Percentiles rank a stretch among this genome's conserved stretches.
Evolutionary conservation across 2,329 filamentous ascomycete species (phyloP).

Genomic region (Aspergillus phoenicis): DNA sequence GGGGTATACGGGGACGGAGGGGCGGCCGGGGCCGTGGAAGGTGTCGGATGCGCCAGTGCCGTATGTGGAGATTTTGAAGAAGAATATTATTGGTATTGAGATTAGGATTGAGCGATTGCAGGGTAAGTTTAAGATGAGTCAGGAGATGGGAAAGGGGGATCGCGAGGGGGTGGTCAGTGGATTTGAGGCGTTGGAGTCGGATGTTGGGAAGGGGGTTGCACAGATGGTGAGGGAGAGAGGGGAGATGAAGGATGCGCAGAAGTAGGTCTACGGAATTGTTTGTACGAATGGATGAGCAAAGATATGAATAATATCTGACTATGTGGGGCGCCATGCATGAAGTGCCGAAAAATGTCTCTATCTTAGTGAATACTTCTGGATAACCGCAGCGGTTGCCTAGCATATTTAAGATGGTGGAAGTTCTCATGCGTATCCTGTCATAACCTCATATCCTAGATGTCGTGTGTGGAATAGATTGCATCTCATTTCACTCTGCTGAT

Average conservation of each 20-base stretch:
- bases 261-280: not conserved
- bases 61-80: slow-evolving; percentile 61
- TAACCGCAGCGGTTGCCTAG: too few relatives aligned
- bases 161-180: slow-evolving; percentile 60
- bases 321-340: too few relatives aligned
- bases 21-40: slow-evolving; percentile 52
- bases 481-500: not conserved
- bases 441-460: too few relatives aligned
- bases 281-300: too few relatives aligned
- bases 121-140: slow-evolving; percentile 70
- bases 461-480: not conserved
- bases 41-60: slow-evolving; percentile 61
- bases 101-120: slow-evolving; percentile 58
- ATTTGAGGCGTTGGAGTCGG: slow-evolving; percentile 51
- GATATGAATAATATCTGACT: too few relatives aligned
- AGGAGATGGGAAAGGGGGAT: slow-evolving; percentile 60
- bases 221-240: slow-evolving; percentile 39
- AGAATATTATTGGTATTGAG: slow-evolving; percentile 63
- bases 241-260: slow-evolving; percentile 23
- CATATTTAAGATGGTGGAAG: too few relatives aligned
- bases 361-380: too few relatives aligned
- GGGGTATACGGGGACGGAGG: slow-evolving; percentile 45
- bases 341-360: too few relatives aligned
- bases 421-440: too few relatives aligned
- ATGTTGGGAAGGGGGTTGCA: slow-evolving; percentile 40